Base-by-base conservation (phyloP, 352 stramenopile species). In the Pythium inflatum region DNA sequence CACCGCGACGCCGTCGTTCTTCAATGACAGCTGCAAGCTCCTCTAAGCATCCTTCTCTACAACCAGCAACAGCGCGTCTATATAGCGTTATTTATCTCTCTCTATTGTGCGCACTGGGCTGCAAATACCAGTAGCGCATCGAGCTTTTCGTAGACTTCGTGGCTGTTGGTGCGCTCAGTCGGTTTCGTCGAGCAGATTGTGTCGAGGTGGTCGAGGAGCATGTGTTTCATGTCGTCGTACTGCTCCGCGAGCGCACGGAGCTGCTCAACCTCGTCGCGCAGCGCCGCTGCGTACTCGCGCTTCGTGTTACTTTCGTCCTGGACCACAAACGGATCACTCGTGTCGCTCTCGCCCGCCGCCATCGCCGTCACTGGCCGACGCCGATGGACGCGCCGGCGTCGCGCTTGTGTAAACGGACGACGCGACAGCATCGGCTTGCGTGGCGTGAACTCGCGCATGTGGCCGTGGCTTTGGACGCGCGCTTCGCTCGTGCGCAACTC, bases 61-160 rank as follows among this genome's bases (percentile, higher is more conserved):
- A 51, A 43, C 46, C 25, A 53, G 40, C 5, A 20, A 53, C 36
- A 22, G 20, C 27, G 9, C 34, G n/a, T 59, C 50, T 30, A 27
- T 34, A 30, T 33, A 50, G 28, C 2, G 16, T 16, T 60, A 59
- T 51, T 67, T 51, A 58, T 51, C 34, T 40, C n/a, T 22, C 50
- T 43, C 48, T 22, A 27, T 31, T 8, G 3, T 34, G 58, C 53
- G 62, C 78, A 87, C 41, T 79, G 69, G 31, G 62, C 48, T 22
- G 75, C 76, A 36, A 85, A 87, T 2, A 63, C 68, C 41, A 85
- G 61, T 6, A 92, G 68, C 33, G 88, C 76, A 2, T 81, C 61
- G 1, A 90, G 73, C 43, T 82, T 79, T n/a, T 90, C 82, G 54
- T 89, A 89, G n/a, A 76, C 72, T 51, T 89, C 82, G 5, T 78